Conservation (phyloP, 805 yeast genomes). For the Candida multigemmis region DNA sequence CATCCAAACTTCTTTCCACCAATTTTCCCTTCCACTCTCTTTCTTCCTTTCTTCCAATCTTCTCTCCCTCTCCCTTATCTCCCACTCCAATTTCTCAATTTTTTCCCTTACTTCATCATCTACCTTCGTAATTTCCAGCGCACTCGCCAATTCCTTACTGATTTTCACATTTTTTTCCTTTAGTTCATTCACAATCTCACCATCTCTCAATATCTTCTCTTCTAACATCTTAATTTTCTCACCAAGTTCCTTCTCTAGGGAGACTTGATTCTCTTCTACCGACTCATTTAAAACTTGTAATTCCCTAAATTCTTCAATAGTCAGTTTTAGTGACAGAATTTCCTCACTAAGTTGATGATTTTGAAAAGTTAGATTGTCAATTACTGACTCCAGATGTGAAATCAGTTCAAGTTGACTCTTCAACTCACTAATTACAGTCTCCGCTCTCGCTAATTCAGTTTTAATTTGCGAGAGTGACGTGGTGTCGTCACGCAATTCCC, state of each 20-base stretch:
- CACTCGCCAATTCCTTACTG: too few species aligned
- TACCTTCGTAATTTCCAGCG: too few species aligned
- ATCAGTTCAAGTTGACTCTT: conserved; percentile 24
- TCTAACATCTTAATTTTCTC: conserved; percentile 20
- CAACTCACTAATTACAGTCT: conserved; percentile 14
- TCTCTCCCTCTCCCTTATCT: too few species aligned
- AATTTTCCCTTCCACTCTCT: conserved; percentile 11
- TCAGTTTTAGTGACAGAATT: conserved; percentile 20
- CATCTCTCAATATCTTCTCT: conserved; percentile 9
- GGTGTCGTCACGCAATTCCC: conserved; percentile 17
- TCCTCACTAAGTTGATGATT: conserved; percentile 25
- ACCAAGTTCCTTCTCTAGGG: conserved; percentile 35
- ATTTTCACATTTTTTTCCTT: conserved; percentile 5
- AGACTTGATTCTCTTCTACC: conserved; percentile 36
- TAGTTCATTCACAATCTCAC: conserved; percentile 11
- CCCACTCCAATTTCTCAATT: too few species aligned
- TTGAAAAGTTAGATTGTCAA: conserved; percentile 24
- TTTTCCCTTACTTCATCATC: too few species aligned
- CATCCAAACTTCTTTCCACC: too few species aligned
- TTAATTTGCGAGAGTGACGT: too few species aligned
- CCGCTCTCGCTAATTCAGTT: conserved; percentile 15
- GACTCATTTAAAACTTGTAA: conserved; percentile 41
- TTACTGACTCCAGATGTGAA: conserved; percentile 23
- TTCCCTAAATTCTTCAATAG: conserved; percentile 39
- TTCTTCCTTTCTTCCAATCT: too few species aligned